Base-by-base conservation (phyloP, 2,329 filamentous ascomycete genomes). In the Paraphaeosphaeria minitans region DNA sequence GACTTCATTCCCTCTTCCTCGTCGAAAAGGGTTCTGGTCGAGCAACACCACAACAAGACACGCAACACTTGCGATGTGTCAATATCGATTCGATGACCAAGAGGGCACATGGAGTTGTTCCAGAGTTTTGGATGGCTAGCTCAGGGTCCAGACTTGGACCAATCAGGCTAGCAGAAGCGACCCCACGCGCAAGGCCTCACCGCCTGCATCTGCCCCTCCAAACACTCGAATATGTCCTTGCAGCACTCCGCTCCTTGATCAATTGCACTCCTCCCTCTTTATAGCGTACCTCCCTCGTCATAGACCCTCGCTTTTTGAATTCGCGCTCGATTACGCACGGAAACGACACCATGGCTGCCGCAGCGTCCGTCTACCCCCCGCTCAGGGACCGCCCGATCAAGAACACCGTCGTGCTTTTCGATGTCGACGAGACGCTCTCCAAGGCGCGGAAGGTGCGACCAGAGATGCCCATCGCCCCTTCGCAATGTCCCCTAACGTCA, bases 331-430 rank as follows among this genome's bases (percentile, higher is more conserved):
- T 24, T n/a, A 10, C n/a, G 13, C 3, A 33, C 2, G 10, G 2
- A 43, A 31, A 13, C 22, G 35, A 19, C 59, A 70, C 57, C 45
- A 78, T 80, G 72, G 75, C 79, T 46, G 69, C 74, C 66, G 79
- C 78, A 55, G 77, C 72, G 58, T 74, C 77, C 58, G 65, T 83
- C 55, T 91, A 89, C 79, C 89, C 93, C 57, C 86, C 92, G 63
- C 87, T 98, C 66, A 85, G 89, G 76, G 84, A 94, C 71, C 92
- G 95, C 67, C 91, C 92, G 45, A 81, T 97, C 78, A 92, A 93
- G 82, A 92, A 95, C 84, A 98, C 94, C 65, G 91, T 99, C 79
- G 89, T 87, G 74, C 89, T 99, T 64, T 99, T 99, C 80, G 95
- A 99, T 80, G 95, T 99, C 60, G 95, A 99, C 77, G 91, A 87